Base-by-base conservation (phyloP, 192 early-diverging fungal genomes). In the Spizellomyces punctatus region DNA sequence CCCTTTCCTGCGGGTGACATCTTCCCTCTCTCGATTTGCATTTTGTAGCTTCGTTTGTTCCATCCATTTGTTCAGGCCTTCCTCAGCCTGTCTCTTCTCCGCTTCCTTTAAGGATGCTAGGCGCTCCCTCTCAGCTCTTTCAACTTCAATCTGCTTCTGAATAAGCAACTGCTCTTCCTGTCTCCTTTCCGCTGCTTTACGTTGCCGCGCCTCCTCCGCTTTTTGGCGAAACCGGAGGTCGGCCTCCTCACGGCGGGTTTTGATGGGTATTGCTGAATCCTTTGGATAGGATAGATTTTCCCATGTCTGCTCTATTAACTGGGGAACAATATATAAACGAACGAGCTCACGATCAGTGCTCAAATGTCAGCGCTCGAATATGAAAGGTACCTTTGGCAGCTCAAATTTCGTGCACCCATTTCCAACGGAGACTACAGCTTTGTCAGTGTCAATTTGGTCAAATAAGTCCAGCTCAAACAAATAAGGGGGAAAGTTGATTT, bases 401-500 rank as follows among this genome's bases (percentile, higher is more conserved):
- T 73, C 69, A 42, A 83, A 78, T 52, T 67, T 78, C 6, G 76
- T 79, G 46, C 66, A 64, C 8, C 77, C 79, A 47, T 75, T 64
- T 10, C 78, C 85, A 62, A 86, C 60, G 0, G 70, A 69, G 22
- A 78, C 78, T 27, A 72, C 64, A 46, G 82, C 80, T 10, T 71
- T 63, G 42, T 74, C 69, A 17, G 70, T 44, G 50, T 83, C 77
- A 9, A 87, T 69, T 17, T 36, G 22, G 19, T 66, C 70, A 14
- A 42, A 42, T 10, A 87, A 47, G 71, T 87, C 82, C 14, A 82
- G 70, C 73, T 87, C 85, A 62, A 85, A 87, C 46, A 87, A 79
- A 59, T 79, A 84, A 45, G 81, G 82, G 10, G 78, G 68, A 63
- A 74, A 84, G 70, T 87, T 82, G 46, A 81, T 62, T 77, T 84